Evolutionary conservation across 2,329 filamentous ascomycete species (phyloP).

Genomic region (Scolecobasidium constrictum): DNA sequence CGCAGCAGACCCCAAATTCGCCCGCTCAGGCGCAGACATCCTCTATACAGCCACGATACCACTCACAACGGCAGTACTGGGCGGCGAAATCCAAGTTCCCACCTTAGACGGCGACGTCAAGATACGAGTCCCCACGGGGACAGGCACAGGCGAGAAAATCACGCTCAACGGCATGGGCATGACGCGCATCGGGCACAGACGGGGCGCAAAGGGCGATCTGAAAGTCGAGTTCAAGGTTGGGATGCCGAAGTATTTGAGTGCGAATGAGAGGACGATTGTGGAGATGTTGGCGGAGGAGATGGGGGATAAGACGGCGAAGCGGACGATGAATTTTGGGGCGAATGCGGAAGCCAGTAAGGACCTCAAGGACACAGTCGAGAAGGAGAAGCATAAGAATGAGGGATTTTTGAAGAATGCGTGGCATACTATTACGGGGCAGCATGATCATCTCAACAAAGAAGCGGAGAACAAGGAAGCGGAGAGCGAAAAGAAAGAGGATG

Average conservation of each 20-base stretch:
- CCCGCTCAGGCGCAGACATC: constrained; percentile 76
- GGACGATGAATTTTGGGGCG: constrained; percentile 72
- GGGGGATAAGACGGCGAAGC: constrained; percentile 80
- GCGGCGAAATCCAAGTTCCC: constrained; percentile 80
- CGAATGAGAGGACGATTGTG: constrained; percentile 83
- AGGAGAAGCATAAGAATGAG: constrained; percentile 56
- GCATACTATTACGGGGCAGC: constrained; percentile 80
- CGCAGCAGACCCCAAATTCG: constrained; percentile 82
- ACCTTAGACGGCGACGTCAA: constrained; percentile 86
- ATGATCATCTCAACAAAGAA: constrained; percentile 20
- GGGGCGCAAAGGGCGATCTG: constrained; percentile 65
- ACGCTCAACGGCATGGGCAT: constrained; percentile 88
- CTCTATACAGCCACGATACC: constrained; percentile 87
- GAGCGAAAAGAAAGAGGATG: constrained; percentile 13
- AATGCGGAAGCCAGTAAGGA: constrained; percentile 25
- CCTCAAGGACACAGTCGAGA: constrained; percentile 11
- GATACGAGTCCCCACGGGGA: constrained; percentile 84
- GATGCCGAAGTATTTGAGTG: constrained; percentile 89
- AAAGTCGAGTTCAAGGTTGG: constrained; percentile 88
- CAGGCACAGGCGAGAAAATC: constrained; percentile 83
- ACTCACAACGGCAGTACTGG: constrained; percentile 82
- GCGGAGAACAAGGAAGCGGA: constrained; percentile 12
- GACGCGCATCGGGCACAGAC: constrained; percentile 62
- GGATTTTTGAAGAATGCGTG: constrained; percentile 88
- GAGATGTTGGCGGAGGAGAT: constrained; percentile 97